Conservation (phyloP, 768 basidiomycete species). For the Lanmaoa rubissima region DNA sequence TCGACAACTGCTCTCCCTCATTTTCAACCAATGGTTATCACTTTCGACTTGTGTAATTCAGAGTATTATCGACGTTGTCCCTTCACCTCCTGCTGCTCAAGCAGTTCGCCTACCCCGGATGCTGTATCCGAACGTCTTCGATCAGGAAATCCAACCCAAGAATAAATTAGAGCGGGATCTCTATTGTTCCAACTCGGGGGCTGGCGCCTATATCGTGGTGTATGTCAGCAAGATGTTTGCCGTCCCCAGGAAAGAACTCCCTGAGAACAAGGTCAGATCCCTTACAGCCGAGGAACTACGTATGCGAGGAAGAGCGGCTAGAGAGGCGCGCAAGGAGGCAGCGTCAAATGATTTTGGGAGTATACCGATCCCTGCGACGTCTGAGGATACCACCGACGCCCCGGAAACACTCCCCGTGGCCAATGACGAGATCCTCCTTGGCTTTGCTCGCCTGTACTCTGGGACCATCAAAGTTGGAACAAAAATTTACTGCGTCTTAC, state of each 20-base stretch:
- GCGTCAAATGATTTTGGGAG: constrained; percentile 24
- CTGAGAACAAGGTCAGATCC: constrained; percentile 77
- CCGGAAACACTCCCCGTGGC: not conserved
- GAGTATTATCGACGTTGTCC: constrained; percentile 89
- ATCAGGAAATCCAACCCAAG: constrained; percentile 56
- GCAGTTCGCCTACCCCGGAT: constrained; percentile 84
- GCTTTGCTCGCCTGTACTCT: constrained; percentile 93
- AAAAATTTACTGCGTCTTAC: constrained; percentile 71
- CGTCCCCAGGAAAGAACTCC: constrained; percentile 73
- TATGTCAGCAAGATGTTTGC: constrained; percentile 99
- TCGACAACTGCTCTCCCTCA: constrained; percentile 74
- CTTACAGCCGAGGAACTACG: constrained; percentile 86
- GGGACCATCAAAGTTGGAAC: constrained; percentile 72
- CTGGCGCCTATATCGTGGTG: constrained; percentile 65
- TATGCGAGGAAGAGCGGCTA: constrained; percentile 54
- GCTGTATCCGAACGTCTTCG: constrained; percentile 78
- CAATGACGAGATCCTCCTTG: constrained; percentile 70
- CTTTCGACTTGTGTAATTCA: constrained; percentile 92
- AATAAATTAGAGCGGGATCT: constrained; percentile 84
- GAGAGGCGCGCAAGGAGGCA: constrained; percentile 39
- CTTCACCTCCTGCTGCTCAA: constrained; percentile 82
- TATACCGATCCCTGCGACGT: constrained; percentile 2
- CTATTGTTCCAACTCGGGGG: constrained; percentile 61
- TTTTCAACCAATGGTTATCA: constrained; percentile 96
- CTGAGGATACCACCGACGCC: not conserved